Conservation (phyloP, 2,329 filamentous ascomycete genomes). For the Pseudocercospora fijiensis region DNA sequence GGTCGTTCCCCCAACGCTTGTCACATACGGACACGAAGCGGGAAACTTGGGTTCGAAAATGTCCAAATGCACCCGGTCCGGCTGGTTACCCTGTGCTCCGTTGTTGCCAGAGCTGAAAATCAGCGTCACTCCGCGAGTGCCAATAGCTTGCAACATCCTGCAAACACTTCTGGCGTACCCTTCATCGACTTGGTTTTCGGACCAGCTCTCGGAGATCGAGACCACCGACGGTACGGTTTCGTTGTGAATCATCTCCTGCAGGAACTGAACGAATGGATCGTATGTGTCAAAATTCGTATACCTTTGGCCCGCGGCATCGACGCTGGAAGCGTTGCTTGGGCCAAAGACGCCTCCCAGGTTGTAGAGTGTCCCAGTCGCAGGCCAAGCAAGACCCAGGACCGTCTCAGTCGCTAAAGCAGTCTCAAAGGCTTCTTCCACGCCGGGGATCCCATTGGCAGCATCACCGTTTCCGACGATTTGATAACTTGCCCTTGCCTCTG, state of each 20-base stretch:
- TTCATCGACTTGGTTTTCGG: slow-evolving; percentile 16
- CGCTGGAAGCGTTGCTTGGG: slow-evolving; percentile 6
- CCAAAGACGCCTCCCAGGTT: slow-evolving; percentile 24
- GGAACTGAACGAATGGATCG: slow-evolving; percentile 22
- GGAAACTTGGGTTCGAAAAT: slow-evolving; percentile 39
- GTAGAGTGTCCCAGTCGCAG: slow-evolving; percentile 19
- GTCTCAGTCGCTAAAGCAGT: slow-evolving; percentile 19
- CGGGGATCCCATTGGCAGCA: not conserved
- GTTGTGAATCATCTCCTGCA: slow-evolving; percentile 23
- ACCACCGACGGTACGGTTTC: slow-evolving; percentile 22
- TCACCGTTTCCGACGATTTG: slow-evolving; percentile 15
- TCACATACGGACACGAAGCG: slow-evolving; percentile 48
- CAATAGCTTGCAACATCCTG: slow-evolving; percentile 62
- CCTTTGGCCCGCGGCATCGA: not conserved
- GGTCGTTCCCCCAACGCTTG: slow-evolving; percentile 46
- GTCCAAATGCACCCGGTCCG: not conserved
- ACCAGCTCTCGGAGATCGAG: slow-evolving; percentile 20
- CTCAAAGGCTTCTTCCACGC: slow-evolving; percentile 12
- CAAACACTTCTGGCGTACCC: slow-evolving; percentile 62
- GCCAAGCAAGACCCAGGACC: slow-evolving; percentile 20
- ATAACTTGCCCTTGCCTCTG: slow-evolving; percentile 13
- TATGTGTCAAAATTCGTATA: slow-evolving; percentile 11
- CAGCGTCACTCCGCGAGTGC: slow-evolving; percentile 62
- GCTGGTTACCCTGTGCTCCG: slow-evolving; percentile 38
- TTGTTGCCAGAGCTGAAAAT: slow-evolving; percentile 63